Base-by-base conservation (phyloP, 352 stramenopile species). In the Aphanomyces euteiches region DNA sequence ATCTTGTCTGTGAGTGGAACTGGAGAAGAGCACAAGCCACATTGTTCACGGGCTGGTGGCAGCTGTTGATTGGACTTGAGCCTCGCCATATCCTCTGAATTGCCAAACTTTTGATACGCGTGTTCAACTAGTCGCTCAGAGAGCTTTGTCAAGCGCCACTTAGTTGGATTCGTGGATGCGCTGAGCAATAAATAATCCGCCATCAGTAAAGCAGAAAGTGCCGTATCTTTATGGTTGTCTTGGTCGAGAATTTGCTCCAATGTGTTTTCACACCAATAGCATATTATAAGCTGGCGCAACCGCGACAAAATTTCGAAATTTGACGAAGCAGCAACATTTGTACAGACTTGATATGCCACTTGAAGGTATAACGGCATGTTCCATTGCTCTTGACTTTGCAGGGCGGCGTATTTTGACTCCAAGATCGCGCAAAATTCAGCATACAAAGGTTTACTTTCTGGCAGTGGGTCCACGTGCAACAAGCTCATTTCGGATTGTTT, bases 181-280 rank as follows among this genome's bases (percentile, higher is more conserved):
- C 92, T 79, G 1, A 90, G 79, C 69, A 82, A 90, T n/a, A 94
- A 75, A 56, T 88, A 88, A 53, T 94, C 86, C 5, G 83, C 84
- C 86, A 94, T 92, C 38, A 79, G 67, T 63, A 94, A 59, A 4
- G 84, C 84, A n/a, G 80, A 88, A 13, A 73, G 82, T 8, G 75
- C 80, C 45, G 89, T 81, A 3, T 73, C 72, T 40, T 59, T 57
- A 36, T 12, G 34, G 45, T 7, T 45, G 38, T 17, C 4, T 5
- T 68, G 34, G 43, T 39, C 7, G 6, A 38, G 21, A 6, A 17
- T 65, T n/a, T 21, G 8, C 41, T 41, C 15, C n/a, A 74, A 37
- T 19, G n/a, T 21, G 12, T n/a, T 41, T 47, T 65, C 58, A 36
- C 40, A 50, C 60, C 19, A 66, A 47, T 61, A 67, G 7, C 7